phyloP scores from a whole-genome alignment of 768 basidiomycete species.

The Collybia nuda region DNA sequence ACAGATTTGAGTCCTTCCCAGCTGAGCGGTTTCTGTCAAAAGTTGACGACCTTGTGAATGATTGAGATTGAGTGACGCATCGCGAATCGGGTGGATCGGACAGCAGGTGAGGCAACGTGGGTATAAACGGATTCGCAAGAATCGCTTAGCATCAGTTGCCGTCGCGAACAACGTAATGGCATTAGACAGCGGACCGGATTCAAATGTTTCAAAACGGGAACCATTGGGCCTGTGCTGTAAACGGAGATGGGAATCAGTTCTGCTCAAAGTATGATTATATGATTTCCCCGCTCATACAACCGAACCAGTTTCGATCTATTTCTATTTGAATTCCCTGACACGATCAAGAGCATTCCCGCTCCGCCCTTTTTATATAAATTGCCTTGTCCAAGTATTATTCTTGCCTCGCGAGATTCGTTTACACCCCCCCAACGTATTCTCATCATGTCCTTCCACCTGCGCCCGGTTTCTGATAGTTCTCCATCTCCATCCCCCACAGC shows the following conservation, averaged over 20 bases:
- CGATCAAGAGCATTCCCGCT: slow-evolving; percentile 28
- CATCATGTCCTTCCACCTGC: slow-evolving; percentile 45
- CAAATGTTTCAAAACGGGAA: slow-evolving; percentile 12
- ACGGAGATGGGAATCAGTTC: slow-evolving; percentile 14
- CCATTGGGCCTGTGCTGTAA: slow-evolving; percentile 7
- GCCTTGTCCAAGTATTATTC: slow-evolving; percentile 4
- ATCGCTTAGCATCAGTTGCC: slow-evolving; percentile 16
- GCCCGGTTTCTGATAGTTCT: slow-evolving; percentile 48
- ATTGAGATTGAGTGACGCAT: slow-evolving; percentile 14
- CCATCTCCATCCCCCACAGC: slow-evolving; percentile 56
- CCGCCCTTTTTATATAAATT: slow-evolving; percentile 25
- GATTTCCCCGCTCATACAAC: slow-evolving; percentile 16
- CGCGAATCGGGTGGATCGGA: slow-evolving; percentile 17
- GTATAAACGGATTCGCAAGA: slow-evolving; percentile 23
- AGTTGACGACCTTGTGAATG: slow-evolving; percentile 7
- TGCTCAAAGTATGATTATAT: not conserved
- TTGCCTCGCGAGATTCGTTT: slow-evolving; percentile 10
- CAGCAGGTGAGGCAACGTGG: slow-evolving; percentile 15
- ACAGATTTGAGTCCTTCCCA: slow-evolving; percentile 22
- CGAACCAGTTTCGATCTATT: slow-evolving; percentile 33
- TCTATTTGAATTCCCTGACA: slow-evolving; percentile 17
- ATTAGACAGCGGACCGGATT: slow-evolving; percentile 12
- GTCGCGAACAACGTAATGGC: slow-evolving; percentile 20
- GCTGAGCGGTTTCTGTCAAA: slow-evolving; percentile 42
- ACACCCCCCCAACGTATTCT: slow-evolving; percentile 21